These are phyloP conservation scores for Penicillium sp. DNA, from an alignment of 2,329 filamentous ascomycete genomes.

Conservation along the genomic window DNA sequence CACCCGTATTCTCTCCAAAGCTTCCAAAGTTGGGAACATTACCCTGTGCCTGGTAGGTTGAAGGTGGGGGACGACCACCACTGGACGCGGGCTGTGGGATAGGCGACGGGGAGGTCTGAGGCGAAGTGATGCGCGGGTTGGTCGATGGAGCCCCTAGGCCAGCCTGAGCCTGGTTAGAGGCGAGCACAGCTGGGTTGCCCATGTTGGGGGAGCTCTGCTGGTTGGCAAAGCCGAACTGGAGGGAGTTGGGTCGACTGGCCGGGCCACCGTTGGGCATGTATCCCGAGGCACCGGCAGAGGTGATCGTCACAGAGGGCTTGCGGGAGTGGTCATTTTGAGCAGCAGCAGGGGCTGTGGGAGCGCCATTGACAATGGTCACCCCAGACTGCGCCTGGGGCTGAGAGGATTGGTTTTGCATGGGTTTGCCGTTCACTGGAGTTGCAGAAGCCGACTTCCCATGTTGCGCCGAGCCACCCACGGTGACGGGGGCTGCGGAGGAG, in stretches of 20 bases:
- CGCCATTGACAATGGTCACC: slow-evolving; percentile 69
- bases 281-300: slow-evolving; percentile 74
- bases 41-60: slow-evolving; percentile 69
- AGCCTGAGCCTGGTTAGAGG: slow-evolving; percentile 42
- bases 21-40: slow-evolving; percentile 80
- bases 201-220: slow-evolving; percentile 64
- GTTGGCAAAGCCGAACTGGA: slow-evolving; percentile 79
- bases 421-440: slow-evolving; percentile 84
- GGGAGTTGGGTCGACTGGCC: slow-evolving; percentile 58
- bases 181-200: slow-evolving; percentile 60
- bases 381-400: slow-evolving; percentile 39
- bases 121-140: slow-evolving; percentile 77
- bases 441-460: slow-evolving; percentile 66
- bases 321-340: slow-evolving; percentile 70
- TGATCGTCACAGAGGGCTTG: slow-evolving; percentile 91
- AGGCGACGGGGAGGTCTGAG: slow-evolving; percentile 84
- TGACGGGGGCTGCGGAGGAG: slow-evolving; percentile 53
- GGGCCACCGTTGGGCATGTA: slow-evolving; percentile 76
- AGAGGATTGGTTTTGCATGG: slow-evolving; percentile 50
- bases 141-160: slow-evolving; percentile 52
- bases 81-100: slow-evolving; percentile 87
- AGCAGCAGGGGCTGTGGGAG: slow-evolving; percentile 42
- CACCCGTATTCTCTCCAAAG: slow-evolving; percentile 65
- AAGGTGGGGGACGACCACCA: slow-evolving; percentile 80
- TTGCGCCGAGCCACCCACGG: slow-evolving; percentile 54